phyloP scores from a whole-genome alignment of 2,329 filamentous ascomycete species.

The Xylariaceae sp. region DNA sequence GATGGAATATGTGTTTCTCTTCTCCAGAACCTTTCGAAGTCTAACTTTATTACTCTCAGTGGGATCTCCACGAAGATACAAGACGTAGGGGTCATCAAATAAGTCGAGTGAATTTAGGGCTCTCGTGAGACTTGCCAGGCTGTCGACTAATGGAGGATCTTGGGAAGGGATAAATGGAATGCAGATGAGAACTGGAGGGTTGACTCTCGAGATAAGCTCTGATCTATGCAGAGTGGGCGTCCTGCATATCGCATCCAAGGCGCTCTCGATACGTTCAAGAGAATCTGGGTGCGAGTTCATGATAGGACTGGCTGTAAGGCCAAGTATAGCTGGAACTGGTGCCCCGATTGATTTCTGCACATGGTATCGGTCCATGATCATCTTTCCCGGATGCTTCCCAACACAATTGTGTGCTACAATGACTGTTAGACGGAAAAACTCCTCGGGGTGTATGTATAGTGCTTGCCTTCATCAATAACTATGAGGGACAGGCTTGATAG shows the following conservation, averaged over 20 bases:
- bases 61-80: slow-evolving; percentile 40
- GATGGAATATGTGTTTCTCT: slow-evolving; percentile 47
- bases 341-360: slow-evolving; percentile 36
- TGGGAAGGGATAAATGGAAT: slow-evolving; percentile 16
- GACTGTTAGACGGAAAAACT: slow-evolving; percentile 17
- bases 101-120: slow-evolving; percentile 50
- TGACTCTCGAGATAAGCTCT: slow-evolving; percentile 65
- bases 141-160: slow-evolving; percentile 22
- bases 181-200: slow-evolving; percentile 55
- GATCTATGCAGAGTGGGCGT: slow-evolving; percentile 65
- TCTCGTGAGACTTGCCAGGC: slow-evolving; percentile 42
- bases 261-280: slow-evolving; percentile 61
- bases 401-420: slow-evolving; percentile 68
- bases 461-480: slow-evolving; percentile 77
- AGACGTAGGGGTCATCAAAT: slow-evolving; percentile 56
- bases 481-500: slow-evolving; percentile 63
- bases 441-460: not conserved
- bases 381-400: slow-evolving; percentile 58
- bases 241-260: slow-evolving; percentile 64
- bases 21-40: slow-evolving; percentile 38
- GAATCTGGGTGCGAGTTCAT: slow-evolving; percentile 53
- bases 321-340: slow-evolving; percentile 63
- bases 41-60: slow-evolving; percentile 38
- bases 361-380: slow-evolving; percentile 72
- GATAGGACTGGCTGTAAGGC: slow-evolving; percentile 76